Evolutionary conservation across 176 grass and related monocot genomes (phyloP).

Genomic region (Elaeis guineensis): DNA sequence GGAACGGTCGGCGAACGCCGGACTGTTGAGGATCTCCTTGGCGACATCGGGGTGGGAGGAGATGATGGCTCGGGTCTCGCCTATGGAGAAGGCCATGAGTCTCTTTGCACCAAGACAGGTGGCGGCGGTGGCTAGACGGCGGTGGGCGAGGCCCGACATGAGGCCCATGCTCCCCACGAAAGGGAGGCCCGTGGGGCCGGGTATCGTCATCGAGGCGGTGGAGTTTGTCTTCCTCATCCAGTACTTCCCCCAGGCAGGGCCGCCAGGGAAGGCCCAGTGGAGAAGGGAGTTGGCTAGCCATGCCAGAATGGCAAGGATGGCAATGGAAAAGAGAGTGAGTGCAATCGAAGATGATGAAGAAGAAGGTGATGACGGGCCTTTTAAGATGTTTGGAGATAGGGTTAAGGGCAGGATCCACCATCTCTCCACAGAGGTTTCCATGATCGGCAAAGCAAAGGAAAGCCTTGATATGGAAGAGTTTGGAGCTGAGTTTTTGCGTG

Average conservation of each 20-base stretch:
- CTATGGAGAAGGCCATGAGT: constrained; percentile 79
- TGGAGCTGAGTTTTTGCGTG: too few species aligned
- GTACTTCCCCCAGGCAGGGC: constrained; percentile 69
- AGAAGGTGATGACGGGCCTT: constrained; percentile 17
- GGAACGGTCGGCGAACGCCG: constrained; percentile 53
- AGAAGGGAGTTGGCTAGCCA: constrained; percentile 22
- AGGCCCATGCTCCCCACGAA: constrained; percentile 71
- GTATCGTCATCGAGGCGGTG: neutral
- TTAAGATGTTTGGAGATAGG: constrained; percentile 30
- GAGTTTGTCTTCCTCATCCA: constrained; percentile 17
- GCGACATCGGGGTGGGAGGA: constrained; percentile 68
- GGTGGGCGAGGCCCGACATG: constrained; percentile 72
- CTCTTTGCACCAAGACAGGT: constrained; percentile 39
- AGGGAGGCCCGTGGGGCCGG: constrained; percentile 58
- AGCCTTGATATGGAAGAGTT: too few species aligned
- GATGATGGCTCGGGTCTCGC: constrained; percentile 58
- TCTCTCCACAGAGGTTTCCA: constrained; percentile 24
- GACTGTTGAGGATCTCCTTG: constrained; percentile 72
- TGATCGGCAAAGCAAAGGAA: neutral
- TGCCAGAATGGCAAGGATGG: neutral
- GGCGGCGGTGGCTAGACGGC: constrained; percentile 31
- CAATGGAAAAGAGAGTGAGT: too few species aligned
- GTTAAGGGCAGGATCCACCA: constrained; percentile 54
- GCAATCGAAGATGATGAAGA: constrained; percentile 15
- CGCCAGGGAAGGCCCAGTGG: constrained; percentile 65